Base-by-base conservation (phyloP, 1,284 basidiomycete genomes). In the Cerrena zonata region DNA sequence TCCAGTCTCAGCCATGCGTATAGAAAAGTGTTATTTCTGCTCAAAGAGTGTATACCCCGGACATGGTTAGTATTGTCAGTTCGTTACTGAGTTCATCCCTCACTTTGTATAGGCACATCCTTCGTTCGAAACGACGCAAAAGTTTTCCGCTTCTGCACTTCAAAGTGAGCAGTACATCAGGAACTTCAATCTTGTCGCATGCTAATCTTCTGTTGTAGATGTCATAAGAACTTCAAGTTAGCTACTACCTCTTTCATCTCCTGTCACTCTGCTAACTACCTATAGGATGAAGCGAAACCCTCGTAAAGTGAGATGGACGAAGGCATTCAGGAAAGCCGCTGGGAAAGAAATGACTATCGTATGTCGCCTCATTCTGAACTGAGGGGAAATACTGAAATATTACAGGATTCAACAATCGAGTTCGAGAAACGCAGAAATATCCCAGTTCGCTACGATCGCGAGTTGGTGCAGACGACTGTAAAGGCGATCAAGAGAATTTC, bases 281-380 rank as follows among this genome's bases (percentile, higher is more conserved):
- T 47, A 4, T 62, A 95, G 93, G 74, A 97, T 99, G 95, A 99
- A 99, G 78, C 89, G 96, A 47, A 99, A 99, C 74, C 96, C 96
- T 45, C 85, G 96, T 58, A 99, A 99, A 74, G 94, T 99, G 47
- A 82, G 92, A 63, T 99, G 96, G 96, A 99, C 96, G 49, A 99
- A 99, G 73, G 96, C 96, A 15, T 99, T 99, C 82, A 83, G 96
- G 61, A 97, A 95, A 69, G 93, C 96, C 22, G 91, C 94, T 53
- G 96, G 96, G 57, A 99, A 99, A 76, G 96, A 99, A 75, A 99
- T 99, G 96, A 95, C 91, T 12, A 90, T 99, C 64, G 93, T 94
- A 64, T 69, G 89, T 71, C 11, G 22, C 22, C 19, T 40, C 22
- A 22, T 42, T 3, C 15, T 23, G 11, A 4, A 5, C 41, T 13